These are phyloP conservation scores for Letharia lupina DNA, from an alignment of 495 filamentous ascomycete species.

Conservation along the genomic window DNA sequence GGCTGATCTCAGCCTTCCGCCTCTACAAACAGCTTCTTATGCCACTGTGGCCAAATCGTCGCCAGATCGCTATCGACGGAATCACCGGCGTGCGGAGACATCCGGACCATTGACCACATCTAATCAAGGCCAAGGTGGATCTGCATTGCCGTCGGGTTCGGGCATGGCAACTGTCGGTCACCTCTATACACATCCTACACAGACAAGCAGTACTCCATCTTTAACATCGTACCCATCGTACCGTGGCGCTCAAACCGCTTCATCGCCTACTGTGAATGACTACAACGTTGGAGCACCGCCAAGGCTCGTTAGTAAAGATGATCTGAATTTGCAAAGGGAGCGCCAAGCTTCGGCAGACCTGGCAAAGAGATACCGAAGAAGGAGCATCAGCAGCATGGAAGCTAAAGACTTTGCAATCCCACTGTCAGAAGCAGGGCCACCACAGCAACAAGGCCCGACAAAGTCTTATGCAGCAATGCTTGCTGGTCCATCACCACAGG, in stretches of 20 bases:
- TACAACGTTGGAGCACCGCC: conserved; percentile 13
- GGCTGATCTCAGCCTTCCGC: conserved; percentile 40
- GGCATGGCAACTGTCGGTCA: conserved; percentile 37
- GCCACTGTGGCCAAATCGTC: conserved; percentile 43
- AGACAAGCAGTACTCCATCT: conserved; percentile 27
- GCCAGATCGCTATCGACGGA: conserved; percentile 60
- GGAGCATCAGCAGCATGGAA: conserved; percentile 78
- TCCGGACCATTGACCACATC: conserved; percentile 20
- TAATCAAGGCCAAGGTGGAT: conserved; percentile 23
- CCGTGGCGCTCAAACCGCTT: conserved; percentile 19
- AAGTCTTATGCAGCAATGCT: conserved; percentile 27
- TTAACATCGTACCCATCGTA: conserved; percentile 26
- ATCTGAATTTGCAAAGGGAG: conserved; percentile 42
- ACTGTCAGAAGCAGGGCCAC: conserved; percentile 21
- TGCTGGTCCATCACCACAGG: conserved; percentile 23
- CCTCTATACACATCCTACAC: conserved; percentile 31
- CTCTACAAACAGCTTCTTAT: conserved; percentile 31
- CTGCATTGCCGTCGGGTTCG: conserved; percentile 37
- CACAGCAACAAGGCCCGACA: conserved; percentile 14
- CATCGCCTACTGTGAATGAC: conserved; percentile 10
- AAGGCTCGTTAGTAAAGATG: conserved; percentile 38
- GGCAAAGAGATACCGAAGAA: conserved; percentile 67
- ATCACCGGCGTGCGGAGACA: conserved; percentile 43
- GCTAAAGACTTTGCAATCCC: conserved; percentile 42
- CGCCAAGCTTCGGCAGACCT: conserved; percentile 43